A percentile compares a stretch with the other conserved stretches of the same genome.
These are phyloP conservation scores for Fusarium guadeloupense DNA, from an alignment of 2,329 filamentous ascomycete species.

Conservation along the genomic window DNA sequence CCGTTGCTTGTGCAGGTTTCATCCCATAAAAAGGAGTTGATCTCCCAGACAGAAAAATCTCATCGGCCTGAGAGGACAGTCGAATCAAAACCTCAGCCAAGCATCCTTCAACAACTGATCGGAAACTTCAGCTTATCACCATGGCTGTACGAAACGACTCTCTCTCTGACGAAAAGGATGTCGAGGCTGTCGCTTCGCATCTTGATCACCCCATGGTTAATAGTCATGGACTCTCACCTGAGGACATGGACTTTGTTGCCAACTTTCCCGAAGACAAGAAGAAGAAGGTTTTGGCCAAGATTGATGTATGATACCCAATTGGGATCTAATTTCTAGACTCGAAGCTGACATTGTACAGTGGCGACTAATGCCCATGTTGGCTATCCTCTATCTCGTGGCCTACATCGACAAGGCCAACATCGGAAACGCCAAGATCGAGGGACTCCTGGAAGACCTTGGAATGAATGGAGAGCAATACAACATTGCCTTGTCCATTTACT, in stretches of 20 bases:
- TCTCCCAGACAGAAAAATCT: background rate
- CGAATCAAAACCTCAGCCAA: background rate
- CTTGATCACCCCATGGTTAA: slow-evolving; percentile 3
- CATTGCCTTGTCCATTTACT: slow-evolving; percentile 29
- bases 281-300: slow-evolving; percentile 34
- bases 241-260: slow-evolving; percentile 33
- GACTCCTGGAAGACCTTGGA: slow-evolving; percentile 17
- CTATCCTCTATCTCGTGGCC: slow-evolving; percentile 24
- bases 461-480: slow-evolving; percentile 32
- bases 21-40: slow-evolving; percentile 20
- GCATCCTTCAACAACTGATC: background rate
- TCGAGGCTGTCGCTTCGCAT: slow-evolving; percentile 27
- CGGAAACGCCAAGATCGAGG: slow-evolving; percentile 31
- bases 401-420: slow-evolving; percentile 34
- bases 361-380: slow-evolving; percentile 30
- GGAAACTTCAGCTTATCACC: background rate
- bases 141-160: slow-evolving; percentile 20
- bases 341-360: background rate
- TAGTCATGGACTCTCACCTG: slow-evolving; percentile 12
- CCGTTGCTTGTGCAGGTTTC: background rate
- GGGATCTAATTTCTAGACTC: accelerated
- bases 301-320: slow-evolving; percentile 11
- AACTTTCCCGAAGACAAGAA: slow-evolving; percentile 34
- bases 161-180: slow-evolving; percentile 28
- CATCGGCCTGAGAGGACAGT: background rate